phyloP scores from a whole-genome alignment of 805 yeast genomes.

The Schizosaccharomyces pombe region ASM294v3 CU329670.1:3927001-3927500 shows the following conservation, averaged over 20 bases:
- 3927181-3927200: neutral
- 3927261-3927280: neutral
- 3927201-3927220: neutral
- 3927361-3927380: no score
- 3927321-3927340: neutral
- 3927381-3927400: no score
- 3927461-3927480: no score
- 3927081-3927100: neutral
- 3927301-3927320: neutral
- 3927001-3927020: constrained; percentile 10
- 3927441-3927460: no score
- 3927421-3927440: no score
- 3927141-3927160: neutral
- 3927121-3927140: neutral
- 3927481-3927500: no score
- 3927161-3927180: neutral
- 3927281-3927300: neutral
- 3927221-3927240: neutral
- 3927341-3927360: no score
- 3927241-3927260: constrained; percentile 1
- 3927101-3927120: neutral
- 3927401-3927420: no score
- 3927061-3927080: constrained; percentile 16
- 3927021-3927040: constrained; percentile 46
- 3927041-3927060: constrained; percentile 55